Conservation (phyloP, 2,329 filamentous ascomycete species). For the Curvularia sp. region DNA sequence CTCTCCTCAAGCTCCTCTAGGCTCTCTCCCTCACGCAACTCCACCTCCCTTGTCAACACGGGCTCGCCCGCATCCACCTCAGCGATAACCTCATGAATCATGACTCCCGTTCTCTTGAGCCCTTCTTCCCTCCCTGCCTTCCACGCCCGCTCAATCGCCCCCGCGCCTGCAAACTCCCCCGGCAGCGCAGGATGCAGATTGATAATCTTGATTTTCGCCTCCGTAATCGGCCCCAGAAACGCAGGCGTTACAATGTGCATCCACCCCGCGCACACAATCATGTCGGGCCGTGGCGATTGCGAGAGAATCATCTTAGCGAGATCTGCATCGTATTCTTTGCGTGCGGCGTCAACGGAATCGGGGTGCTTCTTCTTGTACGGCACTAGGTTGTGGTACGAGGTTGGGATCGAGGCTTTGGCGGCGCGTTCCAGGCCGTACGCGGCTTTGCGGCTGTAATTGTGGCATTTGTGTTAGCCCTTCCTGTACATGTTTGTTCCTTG, state of each 20-base stretch:
- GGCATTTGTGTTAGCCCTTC: neutral
- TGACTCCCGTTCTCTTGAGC: conserved; percentile 75
- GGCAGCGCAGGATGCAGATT: conserved; percentile 81
- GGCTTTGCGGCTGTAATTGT: conserved; percentile 54
- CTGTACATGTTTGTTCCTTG: neutral
- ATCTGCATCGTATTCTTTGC: conserved; percentile 75
- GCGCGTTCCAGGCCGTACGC: conserved; percentile 71
- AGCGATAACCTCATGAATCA: conserved; percentile 80
- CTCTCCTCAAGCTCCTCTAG: conserved; percentile 71
- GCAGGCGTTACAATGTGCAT: conserved; percentile 79
- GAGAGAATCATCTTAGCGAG: conserved; percentile 71
- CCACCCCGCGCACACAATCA: conserved; percentile 82
- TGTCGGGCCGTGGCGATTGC: conserved; percentile 64
- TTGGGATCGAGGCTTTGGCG: conserved; percentile 67
- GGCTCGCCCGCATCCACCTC: conserved; percentile 82
- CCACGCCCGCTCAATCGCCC: conserved; percentile 80
- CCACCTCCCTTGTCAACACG: conserved; percentile 73
- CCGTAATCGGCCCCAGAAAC: conserved; percentile 73
- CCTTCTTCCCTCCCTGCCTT: conserved; percentile 73
- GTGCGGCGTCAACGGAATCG: conserved; percentile 59
- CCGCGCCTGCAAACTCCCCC: conserved; percentile 77
- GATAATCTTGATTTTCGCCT: conserved; percentile 71
- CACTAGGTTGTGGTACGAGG: conserved; percentile 81
- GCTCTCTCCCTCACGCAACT: conserved; percentile 62
- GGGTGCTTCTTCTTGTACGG: conserved; percentile 73